phyloP scores from a whole-genome alignment of 2,329 filamentous ascomycete genomes.

The Fusarium gaditjirri region DNA sequence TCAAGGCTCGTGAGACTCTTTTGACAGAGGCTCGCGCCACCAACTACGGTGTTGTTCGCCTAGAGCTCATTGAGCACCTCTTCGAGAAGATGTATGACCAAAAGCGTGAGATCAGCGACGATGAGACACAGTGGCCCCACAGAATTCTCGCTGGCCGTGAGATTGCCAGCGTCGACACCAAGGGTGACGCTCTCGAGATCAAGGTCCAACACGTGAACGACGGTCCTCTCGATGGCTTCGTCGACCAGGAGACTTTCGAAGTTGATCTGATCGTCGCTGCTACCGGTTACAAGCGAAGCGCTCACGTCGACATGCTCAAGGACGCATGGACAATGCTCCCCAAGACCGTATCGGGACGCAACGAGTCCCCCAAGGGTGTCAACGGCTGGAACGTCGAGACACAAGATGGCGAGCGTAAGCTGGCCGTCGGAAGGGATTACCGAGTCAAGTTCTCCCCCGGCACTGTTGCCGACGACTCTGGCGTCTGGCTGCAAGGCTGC shows the following conservation, averaged over 20 bases:
- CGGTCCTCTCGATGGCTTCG: constrained; percentile 54
- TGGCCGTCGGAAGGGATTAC: constrained; percentile 82
- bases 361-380: constrained; percentile 49
- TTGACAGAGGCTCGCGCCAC: constrained; percentile 81
- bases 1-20: constrained; percentile 68
- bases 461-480: constrained; percentile 76
- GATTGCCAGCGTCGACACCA: constrained; percentile 69
- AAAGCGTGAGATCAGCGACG: constrained; percentile 72
- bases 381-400: constrained; percentile 56
- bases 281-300: constrained; percentile 83
- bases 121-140: constrained; percentile 82
- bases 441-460: constrained; percentile 75
- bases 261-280: constrained; percentile 87
- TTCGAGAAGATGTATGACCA: constrained; percentile 92
- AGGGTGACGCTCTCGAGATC: constrained; percentile 65
- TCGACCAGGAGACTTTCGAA: constrained; percentile 69
- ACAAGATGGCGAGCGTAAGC: constrained; percentile 57
- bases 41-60: constrained; percentile 93
- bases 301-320: constrained; percentile 81
- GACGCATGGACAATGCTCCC: constrained; percentile 74
- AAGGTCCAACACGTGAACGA: constrained; percentile 62
- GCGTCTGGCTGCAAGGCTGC: constrained; percentile 93
- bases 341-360: constrained; percentile 48
- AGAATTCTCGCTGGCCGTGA: constrained; percentile 78
- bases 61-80: constrained; percentile 88